Evolutionary conservation across 352 stramenopile genomes (phyloP).

Genomic region (Pythium grandisporangium): DNA sequence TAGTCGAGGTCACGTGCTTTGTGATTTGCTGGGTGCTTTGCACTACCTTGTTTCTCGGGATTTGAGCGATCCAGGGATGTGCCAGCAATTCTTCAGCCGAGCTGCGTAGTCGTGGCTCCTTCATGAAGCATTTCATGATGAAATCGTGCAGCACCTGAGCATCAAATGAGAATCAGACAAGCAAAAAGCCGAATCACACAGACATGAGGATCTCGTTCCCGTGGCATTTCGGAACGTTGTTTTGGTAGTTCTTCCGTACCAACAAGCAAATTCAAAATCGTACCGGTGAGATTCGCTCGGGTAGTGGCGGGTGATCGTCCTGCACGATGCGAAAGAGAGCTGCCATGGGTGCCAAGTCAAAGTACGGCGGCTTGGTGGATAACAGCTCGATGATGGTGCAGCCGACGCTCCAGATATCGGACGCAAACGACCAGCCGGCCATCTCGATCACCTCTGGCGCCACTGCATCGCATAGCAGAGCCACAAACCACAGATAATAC

Average conservation of each 20-base stretch:
- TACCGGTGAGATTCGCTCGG: slow-evolving; percentile 82
- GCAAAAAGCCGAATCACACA: neutral
- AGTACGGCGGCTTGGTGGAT: slow-evolving; percentile 91
- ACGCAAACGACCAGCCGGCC: slow-evolving; percentile 85
- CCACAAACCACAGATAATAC: neutral
- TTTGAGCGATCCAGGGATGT: slow-evolving; percentile 88
- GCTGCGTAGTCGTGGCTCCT: slow-evolving; percentile 75
- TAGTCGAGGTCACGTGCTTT: slow-evolving; percentile 63
- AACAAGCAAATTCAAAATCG: neutral
- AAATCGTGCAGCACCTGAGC: slow-evolving; percentile 83
- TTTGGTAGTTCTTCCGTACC: no score
- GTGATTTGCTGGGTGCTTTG: slow-evolving; percentile 78
- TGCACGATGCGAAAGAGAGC: slow-evolving; percentile 91
- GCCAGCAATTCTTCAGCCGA: slow-evolving; percentile 80
- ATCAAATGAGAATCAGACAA: slow-evolving; percentile 4
- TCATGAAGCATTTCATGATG: slow-evolving; percentile 90
- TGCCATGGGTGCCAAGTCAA: slow-evolving; percentile 86
- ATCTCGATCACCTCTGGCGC: slow-evolving; percentile 96
- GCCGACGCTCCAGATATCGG: slow-evolving; percentile 93
- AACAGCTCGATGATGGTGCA: slow-evolving; percentile 94
- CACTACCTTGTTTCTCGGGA: slow-evolving; percentile 82
- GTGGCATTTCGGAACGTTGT: no score
- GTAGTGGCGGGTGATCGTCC: slow-evolving; percentile 88
- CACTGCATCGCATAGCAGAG: slow-evolving; percentile 41
- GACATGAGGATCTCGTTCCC: no score